Conservation (phyloP, 768 basidiomycete species). For the Rhodosporidiobolus sp. region DNA sequence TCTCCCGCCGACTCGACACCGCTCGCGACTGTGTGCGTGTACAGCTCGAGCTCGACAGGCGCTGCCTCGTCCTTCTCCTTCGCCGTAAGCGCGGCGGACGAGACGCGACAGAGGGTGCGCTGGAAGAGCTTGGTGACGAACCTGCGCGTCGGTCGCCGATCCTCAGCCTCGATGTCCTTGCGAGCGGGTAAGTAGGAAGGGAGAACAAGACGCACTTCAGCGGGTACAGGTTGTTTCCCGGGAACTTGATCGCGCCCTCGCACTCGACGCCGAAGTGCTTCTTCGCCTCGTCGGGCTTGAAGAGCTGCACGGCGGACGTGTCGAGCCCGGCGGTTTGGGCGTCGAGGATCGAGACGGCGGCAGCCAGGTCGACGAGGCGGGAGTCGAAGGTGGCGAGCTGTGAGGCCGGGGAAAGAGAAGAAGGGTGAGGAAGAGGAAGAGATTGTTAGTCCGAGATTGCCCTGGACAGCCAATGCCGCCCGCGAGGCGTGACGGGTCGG, state of each 20-base stretch:
- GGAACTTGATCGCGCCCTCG: slow-evolving; percentile 57
- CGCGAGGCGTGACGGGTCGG: too few species aligned
- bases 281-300: neutral
- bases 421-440: neutral
- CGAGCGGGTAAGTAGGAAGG: slow-evolving; percentile 34
- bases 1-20: slow-evolving; percentile 47
- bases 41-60: slow-evolving; percentile 54
- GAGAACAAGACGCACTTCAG: slow-evolving; percentile 55
- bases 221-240: slow-evolving; percentile 70
- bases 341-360: slow-evolving; percentile 55
- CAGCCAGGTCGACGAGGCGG: slow-evolving; percentile 54
- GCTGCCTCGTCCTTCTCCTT: neutral
- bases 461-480: too few species aligned
- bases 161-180: slow-evolving; percentile 38
- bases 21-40: slow-evolving; percentile 71
- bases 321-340: slow-evolving; percentile 59
- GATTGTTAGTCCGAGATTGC: too few species aligned
- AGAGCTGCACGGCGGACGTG: slow-evolving; percentile 53
- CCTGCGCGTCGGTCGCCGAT: neutral
- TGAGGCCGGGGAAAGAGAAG: neutral
- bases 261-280: slow-evolving; percentile 48
- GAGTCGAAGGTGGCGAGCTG: slow-evolving; percentile 55
- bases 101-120: slow-evolving; percentile 13
- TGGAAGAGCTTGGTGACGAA: slow-evolving; percentile 35
- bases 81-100: neutral